Evolutionary conservation across 2,329 filamentous ascomycete genomes (phyloP).

Genomic region (Sclerotinia trifoliorum): DNA sequence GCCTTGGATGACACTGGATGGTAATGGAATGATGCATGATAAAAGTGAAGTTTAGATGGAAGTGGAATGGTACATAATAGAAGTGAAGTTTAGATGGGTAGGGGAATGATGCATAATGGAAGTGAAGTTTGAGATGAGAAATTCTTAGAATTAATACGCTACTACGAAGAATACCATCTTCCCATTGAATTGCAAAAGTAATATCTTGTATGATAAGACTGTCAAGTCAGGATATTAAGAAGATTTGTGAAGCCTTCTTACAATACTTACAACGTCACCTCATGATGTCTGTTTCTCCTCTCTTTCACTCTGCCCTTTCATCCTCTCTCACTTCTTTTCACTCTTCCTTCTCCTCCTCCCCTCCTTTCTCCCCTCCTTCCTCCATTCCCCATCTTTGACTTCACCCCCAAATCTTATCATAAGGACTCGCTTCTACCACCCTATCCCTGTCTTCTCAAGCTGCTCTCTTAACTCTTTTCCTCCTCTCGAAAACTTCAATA

Average conservation of each 20-base stretch:
- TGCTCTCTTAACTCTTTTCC: not conserved
- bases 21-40: not conserved
- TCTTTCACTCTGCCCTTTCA: no score
- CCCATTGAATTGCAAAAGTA: no score
- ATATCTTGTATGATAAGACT: no score
- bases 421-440: constrained; percentile 6
- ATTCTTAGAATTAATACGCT: not conserved
- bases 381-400: not conserved
- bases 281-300: no score
- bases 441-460: not conserved
- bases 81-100: not conserved
- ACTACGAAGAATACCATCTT: not conserved
- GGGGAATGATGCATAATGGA: no score
- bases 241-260: not conserved
- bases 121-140: not conserved
- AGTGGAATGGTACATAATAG: no score
- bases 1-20: not conserved
- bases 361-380: not conserved
- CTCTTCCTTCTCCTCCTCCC: not conserved
- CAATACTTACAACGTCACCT: no score
- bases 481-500: constrained; percentile 8
- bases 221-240: not conserved
- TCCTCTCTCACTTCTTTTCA: not conserved
- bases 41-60: not conserved
- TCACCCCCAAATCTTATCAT: constrained; percentile 16